Conservation (phyloP, 495 filamentous ascomycete species). For the Jackrogersella multiformis region DNA sequence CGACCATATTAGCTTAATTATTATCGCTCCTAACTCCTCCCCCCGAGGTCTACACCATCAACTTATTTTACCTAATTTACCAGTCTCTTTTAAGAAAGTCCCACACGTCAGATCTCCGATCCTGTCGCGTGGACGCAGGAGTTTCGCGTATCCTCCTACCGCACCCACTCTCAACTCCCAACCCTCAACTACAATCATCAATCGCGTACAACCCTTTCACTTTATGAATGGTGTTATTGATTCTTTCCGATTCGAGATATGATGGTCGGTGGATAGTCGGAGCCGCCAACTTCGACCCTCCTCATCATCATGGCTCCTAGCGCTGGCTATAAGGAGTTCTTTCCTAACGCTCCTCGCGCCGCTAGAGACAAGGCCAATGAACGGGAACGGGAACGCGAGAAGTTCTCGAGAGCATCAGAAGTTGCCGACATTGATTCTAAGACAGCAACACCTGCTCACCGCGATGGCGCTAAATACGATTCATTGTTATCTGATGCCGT, state of each 20-base stretch:
- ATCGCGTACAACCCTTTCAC: constrained; percentile 17
- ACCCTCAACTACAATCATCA: constrained; percentile 24
- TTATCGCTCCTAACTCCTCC: constrained; percentile 7
- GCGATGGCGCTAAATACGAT: constrained; percentile 51
- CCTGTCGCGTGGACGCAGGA: constrained; percentile 52
- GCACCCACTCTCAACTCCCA: constrained; percentile 10
- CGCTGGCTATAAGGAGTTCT: constrained; percentile 89
- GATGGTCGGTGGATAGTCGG: constrained; percentile 63
- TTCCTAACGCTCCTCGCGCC: constrained; percentile 79
- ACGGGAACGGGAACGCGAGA: constrained; percentile 62
- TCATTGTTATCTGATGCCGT: constrained; percentile 50
- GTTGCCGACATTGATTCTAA: constrained; percentile 63
- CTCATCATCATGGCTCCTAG: constrained; percentile 78
- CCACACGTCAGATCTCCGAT: constrained; percentile 50
- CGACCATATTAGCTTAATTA: constrained; percentile 35
- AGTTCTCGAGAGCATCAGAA: constrained; percentile 43
- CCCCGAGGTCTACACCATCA: constrained; percentile 16
- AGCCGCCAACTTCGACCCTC: constrained; percentile 53
- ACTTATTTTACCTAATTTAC: constrained; percentile 7
- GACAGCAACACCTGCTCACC: constrained; percentile 47
- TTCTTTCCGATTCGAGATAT: constrained; percentile 57
- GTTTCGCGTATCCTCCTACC: constrained; percentile 46
- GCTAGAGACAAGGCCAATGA: constrained; percentile 65
- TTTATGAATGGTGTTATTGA: constrained; percentile 56
- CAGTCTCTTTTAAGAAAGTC: constrained; percentile 42